Evolutionary conservation across 495 filamentous ascomycete genomes (phyloP), one percentile per base, ranked within the genome.

Genomic region (Delitschia confertaspora): DNA sequence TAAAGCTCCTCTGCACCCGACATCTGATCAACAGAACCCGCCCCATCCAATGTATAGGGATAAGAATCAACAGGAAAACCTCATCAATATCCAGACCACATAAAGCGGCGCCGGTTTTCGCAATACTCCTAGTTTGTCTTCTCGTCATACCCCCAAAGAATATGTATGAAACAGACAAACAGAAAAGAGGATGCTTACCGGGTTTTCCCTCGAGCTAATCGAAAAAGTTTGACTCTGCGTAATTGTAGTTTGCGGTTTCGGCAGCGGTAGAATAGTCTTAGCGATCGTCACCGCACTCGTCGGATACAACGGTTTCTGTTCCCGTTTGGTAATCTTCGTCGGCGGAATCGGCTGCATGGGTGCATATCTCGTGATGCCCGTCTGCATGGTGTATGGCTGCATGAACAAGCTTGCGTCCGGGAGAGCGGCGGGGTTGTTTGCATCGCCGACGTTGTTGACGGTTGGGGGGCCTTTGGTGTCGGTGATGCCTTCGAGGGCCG

Each of bases 281-380:
- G 77, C 82, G 34, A 83, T 68, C 0, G 57, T 59, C 31, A 77
- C 78, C 4, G 69, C 63, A 39, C 75, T 82, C 3, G 80, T 78
- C 17, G 82, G 78, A 53, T 71, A 78, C 42, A 76, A 65, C 18
- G 77, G 74, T 14, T 63, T 73, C 4, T 64, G 58, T 1, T 64
- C 66, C 43, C 74, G 69, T 11, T 59, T 63, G 14, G 74, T 78
- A 40, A 87, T 85, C 33, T 75, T 75, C 13, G 71, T 79, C 8
- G 70, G 71, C 10, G 83, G 80, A 25, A 74, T 67, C 37, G 71
- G 73, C 42, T 81, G 78, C 80, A 84, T 81, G 1, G 82, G 82
- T 19, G 83, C 83, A 62, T 81, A 86, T 58, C 70, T 72, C 3
- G 72, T 83, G 25, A 65, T 46, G 4, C 82, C 83, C 6, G 69